phyloP scores from a whole-genome alignment of 768 basidiomycete species.

The Podaxis pistillaris region DNA sequence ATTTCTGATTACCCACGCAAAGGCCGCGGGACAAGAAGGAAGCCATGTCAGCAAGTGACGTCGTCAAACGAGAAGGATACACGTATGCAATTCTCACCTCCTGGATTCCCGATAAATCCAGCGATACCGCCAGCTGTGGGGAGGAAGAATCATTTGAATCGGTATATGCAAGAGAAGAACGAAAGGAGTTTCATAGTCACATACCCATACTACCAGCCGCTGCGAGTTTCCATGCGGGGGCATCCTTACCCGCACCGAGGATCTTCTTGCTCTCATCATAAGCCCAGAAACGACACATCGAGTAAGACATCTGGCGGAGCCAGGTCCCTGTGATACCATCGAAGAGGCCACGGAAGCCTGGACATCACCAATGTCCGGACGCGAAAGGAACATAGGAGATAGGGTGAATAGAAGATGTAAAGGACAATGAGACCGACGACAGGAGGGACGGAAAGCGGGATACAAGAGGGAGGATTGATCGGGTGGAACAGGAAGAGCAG shows the following conservation, averaged over 20 bases:
- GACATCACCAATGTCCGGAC: constrained; percentile 8
- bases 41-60: neutral
- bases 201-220: constrained; percentile 84
- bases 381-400: neutral
- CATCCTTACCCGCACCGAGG: constrained; percentile 67
- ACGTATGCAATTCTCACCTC: constrained; percentile 40
- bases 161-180: constrained; percentile 5
- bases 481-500: constrained; percentile 28
- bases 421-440: neutral
- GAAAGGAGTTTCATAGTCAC: neutral
- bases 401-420: neutral
- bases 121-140: constrained; percentile 79
- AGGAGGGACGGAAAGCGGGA: neutral
- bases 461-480: neutral
- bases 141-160: constrained; percentile 7
- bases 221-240: constrained; percentile 80
- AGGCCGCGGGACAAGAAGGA: neutral
- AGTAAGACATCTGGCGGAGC: constrained; percentile 92
- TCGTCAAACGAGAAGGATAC: neutral
- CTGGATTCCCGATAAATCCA: constrained; percentile 87
- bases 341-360: constrained; percentile 68
- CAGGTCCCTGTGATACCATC: constrained; percentile 89
- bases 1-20: constrained; percentile 46
- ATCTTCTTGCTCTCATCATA: constrained; percentile 90
- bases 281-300: constrained; percentile 89